Evolutionary conservation across 768 basidiomycete genomes (phyloP), one percentile per base, ranked within the genome.

Genomic region (Xerocomellus intermedius): DNA sequence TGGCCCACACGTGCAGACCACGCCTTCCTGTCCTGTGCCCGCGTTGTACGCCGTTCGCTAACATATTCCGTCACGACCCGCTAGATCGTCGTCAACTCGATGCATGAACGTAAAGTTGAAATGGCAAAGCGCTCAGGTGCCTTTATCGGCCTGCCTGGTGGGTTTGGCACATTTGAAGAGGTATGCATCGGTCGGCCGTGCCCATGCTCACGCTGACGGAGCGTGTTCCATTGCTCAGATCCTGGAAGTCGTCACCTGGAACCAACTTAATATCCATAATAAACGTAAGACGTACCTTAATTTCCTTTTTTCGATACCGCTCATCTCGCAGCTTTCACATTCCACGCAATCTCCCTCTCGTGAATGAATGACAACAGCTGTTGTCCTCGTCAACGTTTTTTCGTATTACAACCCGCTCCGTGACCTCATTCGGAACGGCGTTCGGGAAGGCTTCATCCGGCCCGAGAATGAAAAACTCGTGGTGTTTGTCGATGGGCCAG

Each of bases 161-260:
- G 96, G 0, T 97, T 85, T 66, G 96, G 96, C 10, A 98, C 95
- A 0, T 91, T 93, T 59, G 97, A 99, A 73, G 96, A 98, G 81
- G 90, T 71, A 55, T 6, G 52, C 14, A 32, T 21, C n/a, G 17
- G 2, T 35, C 33, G 10, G 24, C 14, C 19, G 8, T 44, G 13
- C 9, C 12, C n/a, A 12, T n/a, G 19, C 30, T 50, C 53, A 21
- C 36, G 8, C 38, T 60, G 37, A 64, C 54, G 32, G 39, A 42
- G 44, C 37, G 13, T 26, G 12, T 48, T 28, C 12, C 8, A 52
- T 44, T 56, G 45, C 8, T 5, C 59, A 92, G 89, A 73, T 92
- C n/a, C 71, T 97, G 28, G 96, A 98, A 72, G 94, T 91, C 58
- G 82, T 86, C 14, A 97, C 95, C 0, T 99, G 96, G 96, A 91